Percentiles rank a stretch among this genome's conserved stretches.
phyloP scores from a whole-genome alignment of 2,329 filamentous ascomycete genomes.

The Fusarium paranaense region DNA sequence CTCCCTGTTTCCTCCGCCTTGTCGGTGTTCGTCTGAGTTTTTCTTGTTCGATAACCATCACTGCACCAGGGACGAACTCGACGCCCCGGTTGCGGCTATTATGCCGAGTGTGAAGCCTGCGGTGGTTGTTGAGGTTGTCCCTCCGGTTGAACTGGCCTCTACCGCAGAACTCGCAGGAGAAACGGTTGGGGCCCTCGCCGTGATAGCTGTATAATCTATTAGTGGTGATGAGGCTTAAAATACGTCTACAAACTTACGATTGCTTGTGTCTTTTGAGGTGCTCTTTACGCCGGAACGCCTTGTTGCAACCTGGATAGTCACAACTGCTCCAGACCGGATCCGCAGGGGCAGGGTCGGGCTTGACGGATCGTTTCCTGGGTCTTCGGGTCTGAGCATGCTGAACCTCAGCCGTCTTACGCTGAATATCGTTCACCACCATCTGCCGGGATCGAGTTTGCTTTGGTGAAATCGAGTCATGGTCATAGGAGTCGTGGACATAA shows the following conservation, averaged over 20 bases:
- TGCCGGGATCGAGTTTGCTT: background rate
- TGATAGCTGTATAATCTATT: background rate
- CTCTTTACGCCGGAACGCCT: conserved; percentile 63
- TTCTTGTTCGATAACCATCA: background rate
- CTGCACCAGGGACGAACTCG: background rate
- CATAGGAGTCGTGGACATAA: background rate
- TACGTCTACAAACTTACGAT: conserved; percentile 53
- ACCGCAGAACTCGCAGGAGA: conserved; percentile 55
- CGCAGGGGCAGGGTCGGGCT: conserved; percentile 39
- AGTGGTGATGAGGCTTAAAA: background rate
- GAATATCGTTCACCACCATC: background rate
- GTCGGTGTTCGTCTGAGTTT: background rate
- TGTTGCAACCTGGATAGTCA: conserved; percentile 57
- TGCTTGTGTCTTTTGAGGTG: conserved; percentile 65
- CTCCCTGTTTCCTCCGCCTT: background rate
- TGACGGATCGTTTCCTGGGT: background rate
- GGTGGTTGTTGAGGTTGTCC: conserved; percentile 55
- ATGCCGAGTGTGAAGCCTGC: conserved; percentile 52
- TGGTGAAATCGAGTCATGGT: background rate
- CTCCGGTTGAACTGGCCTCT: conserved; percentile 54
- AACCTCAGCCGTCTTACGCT: background rate
- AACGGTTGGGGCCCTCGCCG: conserved; percentile 16
- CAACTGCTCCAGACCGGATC: conserved; percentile 56
- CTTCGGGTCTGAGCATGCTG: background rate
- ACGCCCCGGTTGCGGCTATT: conserved; percentile 38